A percentile compares a stretch with the other conserved stretches of the same genome.
These are phyloP conservation scores for Fusarium buharicum DNA, from an alignment of 2,329 filamentous ascomycete genomes.

Conservation along the genomic window DNA sequence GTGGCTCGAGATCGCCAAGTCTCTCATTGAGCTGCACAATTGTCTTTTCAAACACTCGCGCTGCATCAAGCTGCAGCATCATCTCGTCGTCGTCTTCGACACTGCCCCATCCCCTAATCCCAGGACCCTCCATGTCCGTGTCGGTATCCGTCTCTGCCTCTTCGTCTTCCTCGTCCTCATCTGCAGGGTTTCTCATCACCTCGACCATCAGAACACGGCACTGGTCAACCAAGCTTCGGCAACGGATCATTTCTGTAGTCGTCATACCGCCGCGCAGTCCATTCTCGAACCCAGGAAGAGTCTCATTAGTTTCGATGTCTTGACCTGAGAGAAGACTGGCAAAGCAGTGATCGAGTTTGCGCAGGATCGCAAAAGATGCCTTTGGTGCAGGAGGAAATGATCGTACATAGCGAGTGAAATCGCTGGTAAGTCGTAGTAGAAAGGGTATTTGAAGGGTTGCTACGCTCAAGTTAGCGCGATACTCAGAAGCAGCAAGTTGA, in stretches of 20 bases:
- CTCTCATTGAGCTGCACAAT: conserved; percentile 78
- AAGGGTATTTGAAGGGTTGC: conserved; percentile 79
- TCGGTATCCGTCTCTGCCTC: conserved; percentile 51
- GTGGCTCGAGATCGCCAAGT: conserved; percentile 55
- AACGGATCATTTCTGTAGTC: conserved; percentile 85
- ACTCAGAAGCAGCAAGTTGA: neutral
- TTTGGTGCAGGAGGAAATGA: conserved; percentile 72
- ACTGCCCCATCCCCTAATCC: conserved; percentile 44
- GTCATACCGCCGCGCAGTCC: conserved; percentile 74
- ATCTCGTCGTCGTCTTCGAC: conserved; percentile 58
- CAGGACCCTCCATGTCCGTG: conserved; percentile 43
- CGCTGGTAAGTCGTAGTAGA: conserved; percentile 78
- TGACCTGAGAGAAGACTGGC: conserved; percentile 75
- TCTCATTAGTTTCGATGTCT: conserved; percentile 72
- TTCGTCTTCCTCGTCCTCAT: conserved; percentile 51
- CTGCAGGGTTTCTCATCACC: conserved; percentile 64
- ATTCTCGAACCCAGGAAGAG: conserved; percentile 76
- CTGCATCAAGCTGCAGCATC: conserved; percentile 74
- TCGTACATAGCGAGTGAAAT: conserved; percentile 76
- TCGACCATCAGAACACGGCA: conserved; percentile 77
- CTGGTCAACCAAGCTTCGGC: conserved; percentile 82
- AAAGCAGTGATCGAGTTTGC: conserved; percentile 86
- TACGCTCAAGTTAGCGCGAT: conserved; percentile 15
- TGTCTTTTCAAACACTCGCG: conserved; percentile 81
- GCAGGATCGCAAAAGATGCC: conserved; percentile 75